phyloP scores from a whole-genome alignment of 2,329 filamentous ascomycete species.

The Aspergillus puulaauensis region DNA sequence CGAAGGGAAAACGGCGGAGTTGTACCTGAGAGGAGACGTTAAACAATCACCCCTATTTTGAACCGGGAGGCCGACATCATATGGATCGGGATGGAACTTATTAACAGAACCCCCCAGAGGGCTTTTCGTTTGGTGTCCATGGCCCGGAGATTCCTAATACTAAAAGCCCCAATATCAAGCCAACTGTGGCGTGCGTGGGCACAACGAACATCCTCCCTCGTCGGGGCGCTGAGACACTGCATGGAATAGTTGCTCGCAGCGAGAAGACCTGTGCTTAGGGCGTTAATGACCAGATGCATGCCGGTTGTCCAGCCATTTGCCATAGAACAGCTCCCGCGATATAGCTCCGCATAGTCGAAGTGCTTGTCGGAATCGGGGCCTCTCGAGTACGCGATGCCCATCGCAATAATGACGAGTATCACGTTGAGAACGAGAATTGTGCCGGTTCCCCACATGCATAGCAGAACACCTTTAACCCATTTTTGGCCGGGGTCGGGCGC shows the following conservation, averaged over 20 bases:
- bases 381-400: background rate
- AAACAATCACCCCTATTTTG: no score
- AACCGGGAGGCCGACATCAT: no score
- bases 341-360: background rate
- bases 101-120: no score
- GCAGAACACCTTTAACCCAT: background rate
- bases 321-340: background rate
- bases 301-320: constrained; percentile 9
- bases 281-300: constrained; percentile 36
- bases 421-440: no score
- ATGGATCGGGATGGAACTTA: no score
- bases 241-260: constrained; percentile 36
- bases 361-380: background rate
- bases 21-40: no score
- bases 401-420: background rate
- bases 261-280: constrained; percentile 32
- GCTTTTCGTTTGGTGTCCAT: no score
- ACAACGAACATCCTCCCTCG: constrained; percentile 29
- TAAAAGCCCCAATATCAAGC: constrained; percentile 33
- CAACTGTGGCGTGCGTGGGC: constrained; percentile 29
- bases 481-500: background rate
- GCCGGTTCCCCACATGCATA: background rate
- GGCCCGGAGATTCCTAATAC: constrained; percentile 24
- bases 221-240: constrained; percentile 34
- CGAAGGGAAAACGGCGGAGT: no score